Evolutionary conservation across 768 basidiomycete genomes (phyloP).

Genomic region (Chalciporus piperatus): DNA sequence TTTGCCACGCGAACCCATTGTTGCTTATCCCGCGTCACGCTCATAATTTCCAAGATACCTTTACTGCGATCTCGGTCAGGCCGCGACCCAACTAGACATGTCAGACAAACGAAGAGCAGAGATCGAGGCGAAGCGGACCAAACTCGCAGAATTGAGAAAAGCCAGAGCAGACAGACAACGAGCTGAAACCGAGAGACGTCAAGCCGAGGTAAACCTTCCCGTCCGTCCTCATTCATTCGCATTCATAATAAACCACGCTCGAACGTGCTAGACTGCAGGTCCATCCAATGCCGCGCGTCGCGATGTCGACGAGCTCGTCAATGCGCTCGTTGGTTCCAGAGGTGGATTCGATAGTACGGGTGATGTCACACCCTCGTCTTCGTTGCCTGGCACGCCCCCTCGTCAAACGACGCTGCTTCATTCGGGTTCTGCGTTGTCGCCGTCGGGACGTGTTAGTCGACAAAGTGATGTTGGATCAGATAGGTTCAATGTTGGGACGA

Average conservation of each 20-base stretch:
- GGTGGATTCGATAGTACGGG: slow-evolving; percentile 52
- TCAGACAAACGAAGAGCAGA: slow-evolving; percentile 77
- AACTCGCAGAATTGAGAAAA: slow-evolving; percentile 80
- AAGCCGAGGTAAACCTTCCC: slow-evolving; percentile 21
- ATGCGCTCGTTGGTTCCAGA: slow-evolving; percentile 48
- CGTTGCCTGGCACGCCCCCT: slow-evolving; percentile 69
- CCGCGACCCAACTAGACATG: slow-evolving; percentile 28
- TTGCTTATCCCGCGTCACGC: background rate
- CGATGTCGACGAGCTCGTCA: slow-evolving; percentile 73
- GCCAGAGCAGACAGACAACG: slow-evolving; percentile 70
- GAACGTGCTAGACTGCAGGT: slow-evolving; percentile 32
- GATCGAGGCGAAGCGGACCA: slow-evolving; percentile 86
- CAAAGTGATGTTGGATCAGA: slow-evolving; percentile 65
- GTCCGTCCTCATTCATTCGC: background rate
- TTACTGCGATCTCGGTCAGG: background rate
- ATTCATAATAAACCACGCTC: background rate
- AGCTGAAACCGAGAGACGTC: slow-evolving; percentile 43
- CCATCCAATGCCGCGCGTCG: slow-evolving; percentile 43
- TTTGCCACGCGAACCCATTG: slow-evolving; percentile 8
- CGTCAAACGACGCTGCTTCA: slow-evolving; percentile 37
- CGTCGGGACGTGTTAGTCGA: slow-evolving; percentile 66
- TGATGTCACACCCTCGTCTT: slow-evolving; percentile 67
- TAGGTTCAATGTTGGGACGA: slow-evolving; percentile 41
- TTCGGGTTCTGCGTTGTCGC: slow-evolving; percentile 36
- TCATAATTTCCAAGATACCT: background rate